These are phyloP conservation scores for Theileria parva DNA, from an alignment of 169 alveolate genomes.

Conservation along the genomic window DNA sequence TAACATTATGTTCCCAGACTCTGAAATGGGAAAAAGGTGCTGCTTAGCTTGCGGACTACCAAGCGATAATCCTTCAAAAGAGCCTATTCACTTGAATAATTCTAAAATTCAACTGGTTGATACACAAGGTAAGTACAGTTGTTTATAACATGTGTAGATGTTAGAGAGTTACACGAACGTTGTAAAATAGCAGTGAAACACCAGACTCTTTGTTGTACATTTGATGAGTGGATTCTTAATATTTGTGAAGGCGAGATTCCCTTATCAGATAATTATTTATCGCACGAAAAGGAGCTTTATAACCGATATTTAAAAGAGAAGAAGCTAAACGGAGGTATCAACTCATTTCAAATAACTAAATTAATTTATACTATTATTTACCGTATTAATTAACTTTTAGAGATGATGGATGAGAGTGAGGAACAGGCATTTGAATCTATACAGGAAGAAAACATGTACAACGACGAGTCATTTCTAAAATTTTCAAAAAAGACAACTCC, in stretches of 20 bases:
- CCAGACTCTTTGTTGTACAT: slow-evolving; percentile 37
- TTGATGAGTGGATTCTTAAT: slow-evolving; percentile 49
- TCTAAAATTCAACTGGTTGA: slow-evolving; percentile 25
- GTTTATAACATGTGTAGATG: neutral
- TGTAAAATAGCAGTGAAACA: slow-evolving; percentile 57
- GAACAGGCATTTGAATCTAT: slow-evolving; percentile 59
- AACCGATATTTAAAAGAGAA: slow-evolving; percentile 28
- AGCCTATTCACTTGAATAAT: neutral
- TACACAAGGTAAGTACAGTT: slow-evolving; percentile 11
- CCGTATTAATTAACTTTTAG: neutral
- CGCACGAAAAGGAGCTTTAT: slow-evolving; percentile 55
- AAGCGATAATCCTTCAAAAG: slow-evolving; percentile 6
- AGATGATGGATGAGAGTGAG: slow-evolving; percentile 60
- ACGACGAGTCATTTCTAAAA: slow-evolving; percentile 47
- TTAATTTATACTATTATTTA: neutral
- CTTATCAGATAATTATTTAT: slow-evolving; percentile 34
- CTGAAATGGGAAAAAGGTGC: slow-evolving; percentile 25
- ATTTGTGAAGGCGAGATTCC: slow-evolving; percentile 61
- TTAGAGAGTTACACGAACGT: slow-evolving; percentile 53
- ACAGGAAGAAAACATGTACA: slow-evolving; percentile 39
- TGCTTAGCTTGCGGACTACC: slow-evolving; percentile 67
- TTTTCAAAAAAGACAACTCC: slow-evolving; percentile 59
- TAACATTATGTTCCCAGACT: slow-evolving; percentile 41
- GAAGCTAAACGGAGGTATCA: slow-evolving; percentile 37
- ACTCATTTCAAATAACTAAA: neutral